Evolutionary conservation across 305 asterid species (phyloP).

Genomic region (Plantago coronopus): DNA sequence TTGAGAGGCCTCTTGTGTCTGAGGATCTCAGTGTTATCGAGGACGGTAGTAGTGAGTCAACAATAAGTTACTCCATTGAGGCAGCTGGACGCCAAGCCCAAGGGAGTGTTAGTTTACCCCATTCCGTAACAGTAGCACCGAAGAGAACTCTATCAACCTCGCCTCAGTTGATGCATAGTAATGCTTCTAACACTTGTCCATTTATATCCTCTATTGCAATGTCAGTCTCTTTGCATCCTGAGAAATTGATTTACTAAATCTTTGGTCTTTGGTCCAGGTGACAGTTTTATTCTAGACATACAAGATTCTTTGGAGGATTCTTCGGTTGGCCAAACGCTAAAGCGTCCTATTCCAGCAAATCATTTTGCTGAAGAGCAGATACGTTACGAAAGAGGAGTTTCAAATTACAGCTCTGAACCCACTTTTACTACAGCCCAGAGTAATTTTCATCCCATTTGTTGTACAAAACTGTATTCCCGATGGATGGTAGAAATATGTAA

Average conservation of each 20-base stretch:
- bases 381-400: conserved; percentile 45
- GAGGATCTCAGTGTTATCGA: conserved; percentile 51
- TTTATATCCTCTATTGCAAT: conserved; percentile 12
- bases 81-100: conserved; percentile 39
- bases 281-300: conserved; percentile 81
- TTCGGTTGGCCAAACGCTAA: conserved; percentile 58
- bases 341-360: conserved; percentile 43
- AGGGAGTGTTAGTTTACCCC: conserved; percentile 37
- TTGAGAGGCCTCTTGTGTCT: conserved; percentile 78
- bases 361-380: conserved; percentile 48
- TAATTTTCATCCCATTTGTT: conserved; percentile 43
- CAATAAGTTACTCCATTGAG: conserved; percentile 37
- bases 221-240: conserved; percentile 8
- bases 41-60: conserved; percentile 41
- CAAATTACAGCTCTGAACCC: conserved; percentile 32
- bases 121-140: conserved; percentile 41
- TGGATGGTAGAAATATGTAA: conserved; percentile 37
- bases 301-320: conserved; percentile 66
- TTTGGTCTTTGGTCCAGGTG: conserved; percentile 54
- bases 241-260: conserved; percentile 23
- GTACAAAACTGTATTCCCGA: conserved; percentile 23
- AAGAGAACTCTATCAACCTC: conserved; percentile 46
- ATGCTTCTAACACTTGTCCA: conserved; percentile 17
- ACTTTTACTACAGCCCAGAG: conserved; percentile 51
- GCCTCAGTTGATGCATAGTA: conserved; percentile 66